phyloP scores from a whole-genome alignment of 1,139 yeast genomes.

The Candida freyschussii region DNA sequence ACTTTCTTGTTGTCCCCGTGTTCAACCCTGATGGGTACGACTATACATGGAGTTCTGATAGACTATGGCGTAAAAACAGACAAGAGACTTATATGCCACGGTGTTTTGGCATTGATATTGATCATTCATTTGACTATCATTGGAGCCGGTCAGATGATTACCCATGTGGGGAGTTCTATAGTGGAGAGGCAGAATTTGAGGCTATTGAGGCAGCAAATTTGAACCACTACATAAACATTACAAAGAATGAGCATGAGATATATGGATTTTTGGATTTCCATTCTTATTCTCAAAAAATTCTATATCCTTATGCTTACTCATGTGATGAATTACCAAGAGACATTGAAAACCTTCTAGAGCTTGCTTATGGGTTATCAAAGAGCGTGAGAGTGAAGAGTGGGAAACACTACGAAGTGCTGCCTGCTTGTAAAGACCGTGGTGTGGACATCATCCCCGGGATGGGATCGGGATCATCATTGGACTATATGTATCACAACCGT shows the following conservation, averaged over 20 bases:
- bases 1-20: slow-evolving; percentile 75
- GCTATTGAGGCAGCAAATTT: slow-evolving; percentile 68
- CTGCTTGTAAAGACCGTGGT: slow-evolving; percentile 74
- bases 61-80: slow-evolving; percentile 87
- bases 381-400: slow-evolving; percentile 63
- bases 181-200: slow-evolving; percentile 74
- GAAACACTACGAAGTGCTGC: slow-evolving; percentile 58
- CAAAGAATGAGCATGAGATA: slow-evolving; percentile 54
- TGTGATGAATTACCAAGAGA: slow-evolving; percentile 73
- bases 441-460: slow-evolving; percentile 66
- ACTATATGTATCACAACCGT: slow-evolving; percentile 76
- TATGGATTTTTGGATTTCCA: slow-evolving; percentile 80
- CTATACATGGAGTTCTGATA: slow-evolving; percentile 72
- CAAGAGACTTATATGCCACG: slow-evolving; percentile 64
- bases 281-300: slow-evolving; percentile 77
- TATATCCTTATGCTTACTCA: slow-evolving; percentile 79
- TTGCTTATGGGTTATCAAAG: slow-evolving; percentile 76
- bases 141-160: slow-evolving; percentile 59
- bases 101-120: slow-evolving; percentile 83
- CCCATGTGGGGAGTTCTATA: slow-evolving; percentile 79
- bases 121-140: slow-evolving; percentile 75
- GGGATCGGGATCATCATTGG: slow-evolving; percentile 80
- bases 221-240: slow-evolving; percentile 57
- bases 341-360: slow-evolving; percentile 71
- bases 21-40: slow-evolving; percentile 90